These are phyloP conservation scores for Erucastrum elatum DNA, from an alignment of 345 rosid genomes.

Conservation along the genomic window DNA sequence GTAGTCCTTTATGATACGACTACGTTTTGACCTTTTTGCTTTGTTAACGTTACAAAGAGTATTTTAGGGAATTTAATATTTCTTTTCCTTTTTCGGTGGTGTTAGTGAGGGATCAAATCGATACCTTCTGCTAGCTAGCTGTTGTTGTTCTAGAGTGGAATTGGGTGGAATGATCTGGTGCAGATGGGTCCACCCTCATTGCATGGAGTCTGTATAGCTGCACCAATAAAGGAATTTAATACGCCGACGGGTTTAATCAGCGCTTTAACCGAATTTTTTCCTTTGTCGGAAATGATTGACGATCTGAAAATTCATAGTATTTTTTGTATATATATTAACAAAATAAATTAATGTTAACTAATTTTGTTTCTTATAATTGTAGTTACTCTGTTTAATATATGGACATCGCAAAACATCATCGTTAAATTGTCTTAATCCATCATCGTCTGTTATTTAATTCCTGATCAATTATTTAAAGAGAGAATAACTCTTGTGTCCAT, in stretches of 20 bases:
- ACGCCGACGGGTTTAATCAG: constrained; percentile 15
- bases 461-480: not conserved
- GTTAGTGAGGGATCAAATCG: constrained; percentile 31
- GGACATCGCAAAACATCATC: not conserved
- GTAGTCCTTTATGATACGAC: constrained; percentile 22
- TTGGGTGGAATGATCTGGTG: constrained; percentile 32
- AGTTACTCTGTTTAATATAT: not conserved
- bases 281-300: not conserved
- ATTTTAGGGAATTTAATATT: not conserved
- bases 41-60: constrained; percentile 35
- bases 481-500: not conserved
- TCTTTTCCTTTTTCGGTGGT: not conserved
- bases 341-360: too few relatives aligned
- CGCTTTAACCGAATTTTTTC: not conserved
- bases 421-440: not conserved
- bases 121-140: constrained; percentile 6
- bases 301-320: too few relatives aligned
- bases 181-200: constrained; percentile 21
- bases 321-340: too few relatives aligned
- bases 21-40: constrained; percentile 20
- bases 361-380: too few relatives aligned
- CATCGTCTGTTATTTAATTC: not conserved
- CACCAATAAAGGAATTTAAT: constrained; percentile 15
- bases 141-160: constrained; percentile 22
- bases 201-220: constrained; percentile 12